Evolutionary conservation across 148 eudicot genomes (phyloP), one percentile per base, ranked within the genome.

Genomic region (Persicaria maculosa): DNA sequence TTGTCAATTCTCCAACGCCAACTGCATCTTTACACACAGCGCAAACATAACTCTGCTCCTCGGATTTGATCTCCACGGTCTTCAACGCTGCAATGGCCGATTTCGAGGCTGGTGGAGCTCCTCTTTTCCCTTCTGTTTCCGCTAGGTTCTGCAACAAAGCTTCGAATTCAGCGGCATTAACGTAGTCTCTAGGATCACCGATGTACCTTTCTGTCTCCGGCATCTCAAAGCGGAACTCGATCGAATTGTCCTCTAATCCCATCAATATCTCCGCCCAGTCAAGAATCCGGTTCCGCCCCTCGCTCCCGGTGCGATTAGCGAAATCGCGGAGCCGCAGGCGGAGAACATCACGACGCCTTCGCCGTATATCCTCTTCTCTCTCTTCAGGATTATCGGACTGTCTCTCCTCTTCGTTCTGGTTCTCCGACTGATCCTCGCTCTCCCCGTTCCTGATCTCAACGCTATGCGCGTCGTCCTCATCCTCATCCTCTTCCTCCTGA

Each of bases 251-350:
- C 47, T 93, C 97, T 5, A 93, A 84, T 25, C 92, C 97, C 91
- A 89, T 91, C 47, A 91, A 44, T 9, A 91, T 89, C 65, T 91
- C 94, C 0, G 94, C 98, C 98, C 98, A 91, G 68, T 91, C 94
- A 0, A 89, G 86, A 62, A 85, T 81, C 68, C 91, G 73, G 69
- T 85, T 85, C 6, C 93, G 83, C 6, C 90, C 79, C 9, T 78
- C 87, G 36, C 68, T 75, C 0, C 84, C 75, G 0, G 90, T 87
- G 0, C 93, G 87, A 0, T 81, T 70, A 0, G 89, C 90, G 31
- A 89, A 82, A 15, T 91, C 94, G 0, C 88, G 79, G 10, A 91
- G 87, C 2, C 84, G 85, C 0, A 85, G 82, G 7, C 89, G 84
- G 9, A 88, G 81, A 6, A 82, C 78, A n/a, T 91, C 95, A 9